Evolutionary conservation across 2,329 filamentous ascomycete genomes (phyloP).

Genomic region (Annulohypoxylon truncatum): DNA sequence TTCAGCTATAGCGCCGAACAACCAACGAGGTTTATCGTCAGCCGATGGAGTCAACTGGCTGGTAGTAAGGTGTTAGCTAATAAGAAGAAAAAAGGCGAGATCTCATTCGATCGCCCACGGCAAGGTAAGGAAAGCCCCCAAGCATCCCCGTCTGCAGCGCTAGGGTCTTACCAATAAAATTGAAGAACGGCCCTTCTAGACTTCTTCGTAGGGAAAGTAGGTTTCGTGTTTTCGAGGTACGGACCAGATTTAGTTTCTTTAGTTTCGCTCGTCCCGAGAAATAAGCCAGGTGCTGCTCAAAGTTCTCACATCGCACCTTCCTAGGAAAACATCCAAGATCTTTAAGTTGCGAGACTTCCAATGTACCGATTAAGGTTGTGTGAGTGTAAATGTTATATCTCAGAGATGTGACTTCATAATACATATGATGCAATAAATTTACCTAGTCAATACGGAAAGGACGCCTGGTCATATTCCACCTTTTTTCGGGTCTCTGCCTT

Average conservation of each 20-base stretch:
- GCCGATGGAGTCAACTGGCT: conserved; percentile 15
- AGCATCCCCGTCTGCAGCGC: conserved; percentile 17
- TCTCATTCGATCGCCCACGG: conserved; percentile 36
- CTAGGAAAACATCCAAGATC: neutral
- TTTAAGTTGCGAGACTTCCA: conserved; percentile 20
- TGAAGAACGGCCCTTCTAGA: conserved; percentile 31
- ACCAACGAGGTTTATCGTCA: conserved; percentile 12
- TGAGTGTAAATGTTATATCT: neutral
- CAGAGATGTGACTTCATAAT: conserved; percentile 3
- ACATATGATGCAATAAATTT: neutral
- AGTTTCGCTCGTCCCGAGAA: conserved; percentile 22
- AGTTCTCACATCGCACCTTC: conserved; percentile 3
- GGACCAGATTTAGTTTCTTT: conserved; percentile 18
- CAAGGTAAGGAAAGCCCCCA: conserved; percentile 10
- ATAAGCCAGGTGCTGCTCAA: conserved; percentile 1
- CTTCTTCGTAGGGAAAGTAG: conserved; percentile 31
- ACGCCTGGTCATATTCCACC: neutral
- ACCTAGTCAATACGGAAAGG: neutral
- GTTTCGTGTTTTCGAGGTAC: conserved; percentile 19
- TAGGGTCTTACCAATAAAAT: conserved; percentile 26
- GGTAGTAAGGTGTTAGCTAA: neutral
- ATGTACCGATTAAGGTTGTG: conserved; percentile 26
- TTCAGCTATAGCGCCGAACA: conserved; percentile 7
- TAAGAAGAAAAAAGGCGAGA: conserved; percentile 8
- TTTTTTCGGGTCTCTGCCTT: neutral